Evolutionary conservation across 2,329 filamentous ascomycete genomes (phyloP).

Genomic region (Colletotrichum salicis): DNA sequence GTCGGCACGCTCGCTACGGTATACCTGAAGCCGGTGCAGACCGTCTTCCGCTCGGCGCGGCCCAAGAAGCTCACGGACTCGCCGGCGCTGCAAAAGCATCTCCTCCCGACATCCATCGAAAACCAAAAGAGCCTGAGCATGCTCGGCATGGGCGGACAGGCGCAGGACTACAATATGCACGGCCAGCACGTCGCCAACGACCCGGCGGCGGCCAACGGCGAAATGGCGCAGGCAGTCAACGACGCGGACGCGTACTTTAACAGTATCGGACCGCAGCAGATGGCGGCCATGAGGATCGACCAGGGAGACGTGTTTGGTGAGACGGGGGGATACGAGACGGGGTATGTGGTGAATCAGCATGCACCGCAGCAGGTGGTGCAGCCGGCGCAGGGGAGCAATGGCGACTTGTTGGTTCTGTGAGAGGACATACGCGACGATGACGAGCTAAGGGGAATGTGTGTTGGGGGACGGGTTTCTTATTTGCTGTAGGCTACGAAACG

Average conservation of each 20-base stretch:
- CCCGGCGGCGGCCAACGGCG: slow-evolving; percentile 44
- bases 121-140: slow-evolving; percentile 69
- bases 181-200: slow-evolving; percentile 41
- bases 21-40: slow-evolving; percentile 96
- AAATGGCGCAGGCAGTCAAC: slow-evolving; percentile 77
- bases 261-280: slow-evolving; percentile 77
- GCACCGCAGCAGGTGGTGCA: slow-evolving; percentile 81
- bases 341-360: slow-evolving; percentile 84
- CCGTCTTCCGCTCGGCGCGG: slow-evolving; percentile 91
- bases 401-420: slow-evolving; percentile 76
- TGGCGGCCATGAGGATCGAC: slow-evolving; percentile 77
- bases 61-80: slow-evolving; percentile 83
- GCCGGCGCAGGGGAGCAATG: slow-evolving; percentile 74
- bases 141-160: slow-evolving; percentile 64
- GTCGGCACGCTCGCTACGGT: slow-evolving; percentile 96
- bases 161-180: slow-evolving; percentile 61
- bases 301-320: slow-evolving; percentile 73
- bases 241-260: slow-evolving; percentile 93
- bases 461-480: not conserved
- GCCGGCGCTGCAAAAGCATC: slow-evolving; percentile 83
- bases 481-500: slow-evolving; percentile 10
- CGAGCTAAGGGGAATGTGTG: not conserved
- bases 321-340: slow-evolving; percentile 61
- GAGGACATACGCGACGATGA: slow-evolving; percentile 23
- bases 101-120: slow-evolving; percentile 67